Base-by-base conservation (phyloP, 2,329 filamentous ascomycete genomes). In the Myriosclerotinia scirpicola region DNA sequence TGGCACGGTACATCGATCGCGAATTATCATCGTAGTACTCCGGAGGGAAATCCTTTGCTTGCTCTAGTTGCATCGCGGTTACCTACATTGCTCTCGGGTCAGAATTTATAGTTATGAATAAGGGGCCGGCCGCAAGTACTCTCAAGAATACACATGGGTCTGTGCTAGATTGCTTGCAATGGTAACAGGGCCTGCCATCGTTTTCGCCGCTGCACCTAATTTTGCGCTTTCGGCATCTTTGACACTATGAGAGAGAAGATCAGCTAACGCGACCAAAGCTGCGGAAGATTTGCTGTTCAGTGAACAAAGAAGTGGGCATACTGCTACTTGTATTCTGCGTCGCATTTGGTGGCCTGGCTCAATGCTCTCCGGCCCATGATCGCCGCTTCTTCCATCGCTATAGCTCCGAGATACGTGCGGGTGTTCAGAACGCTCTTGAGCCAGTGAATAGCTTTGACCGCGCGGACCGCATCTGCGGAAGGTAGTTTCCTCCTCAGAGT, bases 191-290 rank as follows among this genome's bases (percentile, higher is more conserved):
- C 6, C 89, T 87, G n/a, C 90, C 90, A 74, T 89, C 86, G 42
- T 90, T 90, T 44, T 97, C 92, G 54, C 94, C 94, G 74, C 91
- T 96, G 80, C 94, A 98, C 72, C 92, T 90, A 73, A 98, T 98
- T 82, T 98, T 98, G 67, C 94, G 87, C 80, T 94, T 93, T 68
- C 94, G 87, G 79, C 94, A 98, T 71, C 94, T 87, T 46, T 87
- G 87, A 77, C 94, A 98, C 94, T 97, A 71, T 26, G 26, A 42
- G 65, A 67, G 42, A 56, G 48, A 65, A 66, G 54, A 26, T 61
- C 34, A 65, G 63, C 38, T 42, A 60, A 52, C 17, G 1, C 26
- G 22, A 11, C 54, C 26, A 50, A 55, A 59, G 26, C 44, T 4
- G 9, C 11, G 46, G 20, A 36, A 48, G 0, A n/a, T 40, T 48